Base-by-base conservation (phyloP, 306 rosid species). In the Malus sylvestris region DNA sequence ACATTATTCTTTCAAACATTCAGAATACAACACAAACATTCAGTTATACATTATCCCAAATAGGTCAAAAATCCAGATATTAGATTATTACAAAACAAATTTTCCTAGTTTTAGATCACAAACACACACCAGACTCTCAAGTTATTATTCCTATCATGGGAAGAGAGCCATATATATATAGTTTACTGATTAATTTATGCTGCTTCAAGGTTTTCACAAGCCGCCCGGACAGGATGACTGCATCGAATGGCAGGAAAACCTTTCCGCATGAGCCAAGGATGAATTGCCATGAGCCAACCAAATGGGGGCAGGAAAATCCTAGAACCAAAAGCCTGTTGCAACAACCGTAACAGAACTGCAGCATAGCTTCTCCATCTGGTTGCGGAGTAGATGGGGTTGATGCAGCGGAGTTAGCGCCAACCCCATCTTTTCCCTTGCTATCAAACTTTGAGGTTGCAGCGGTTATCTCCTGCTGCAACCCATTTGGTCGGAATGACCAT, bases 211-310 rank as follows among this genome's bases (percentile, higher is more conserved):
- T 85, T 64, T 60, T 70, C 82, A 3, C 72, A 52, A 49, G 51
- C 72, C 71, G 49, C 25, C 63, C 81, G 3, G 45, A 45, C 80
- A 61, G 63, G 76, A 61, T 80, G 76, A 68, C 76, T 69, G 61
- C 69, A 64, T 78, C 77, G 76, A 74, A 74, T 67, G 76, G 76
- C 80, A 80, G 58, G 22, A 30, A 44, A 74, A 73, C 80, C 68
- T 22, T 58, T 49, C 49, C 42, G 68, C 15, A 63, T 83, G 96
- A 92, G 97, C 96, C 96, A 90, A 83, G 91, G 75, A 89, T 86
- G 93, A 86, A 12, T 89, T 91, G 97, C 93, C 91, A 63, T 83
- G 96, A 92, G 97, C 96, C 96, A 83, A 86, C 97, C 97, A 83
- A 84, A 85, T 63, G 90, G 53, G 53, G 73, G 55, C 2, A 15